Percentiles rank a stretch among this genome's conserved stretches.
Conservation (phyloP, 306 rosid genomes). For the Vicia villosa region DNA sequence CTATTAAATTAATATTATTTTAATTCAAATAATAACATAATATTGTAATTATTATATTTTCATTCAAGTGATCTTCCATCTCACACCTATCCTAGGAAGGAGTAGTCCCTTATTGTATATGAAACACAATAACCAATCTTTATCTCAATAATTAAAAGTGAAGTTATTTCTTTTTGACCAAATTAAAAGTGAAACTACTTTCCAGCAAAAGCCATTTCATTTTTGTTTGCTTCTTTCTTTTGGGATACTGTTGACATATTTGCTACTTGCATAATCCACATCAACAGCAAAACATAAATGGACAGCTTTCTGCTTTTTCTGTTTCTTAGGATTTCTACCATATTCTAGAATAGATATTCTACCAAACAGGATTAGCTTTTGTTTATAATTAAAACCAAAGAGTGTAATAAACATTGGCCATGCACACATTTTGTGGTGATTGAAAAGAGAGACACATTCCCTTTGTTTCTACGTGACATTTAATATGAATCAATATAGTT, state of each 20-base stretch:
- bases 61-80: too few species aligned
- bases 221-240: slow-evolving; percentile 29
- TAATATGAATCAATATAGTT: too few species aligned
- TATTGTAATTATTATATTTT: too few species aligned
- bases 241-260: slow-evolving; percentile 13
- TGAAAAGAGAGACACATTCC: too few species aligned
- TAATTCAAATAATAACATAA: too few species aligned
- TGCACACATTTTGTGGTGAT: neutral
- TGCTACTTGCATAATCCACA: slow-evolving; percentile 32
- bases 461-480: too few species aligned
- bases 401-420: neutral
- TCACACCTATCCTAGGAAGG: too few species aligned
- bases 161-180: neutral
- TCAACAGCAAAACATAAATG: slow-evolving; percentile 1
- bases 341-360: neutral
- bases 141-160: slow-evolving; percentile 35
- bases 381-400: too few species aligned
- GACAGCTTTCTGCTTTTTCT: neutral
- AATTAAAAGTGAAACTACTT: slow-evolving; percentile 7
- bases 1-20: too few species aligned
- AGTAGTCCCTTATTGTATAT: too few species aligned
- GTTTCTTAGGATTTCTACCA: neutral
- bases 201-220: slow-evolving; percentile 5
- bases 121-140: neutral
- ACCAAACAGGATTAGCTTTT: too few species aligned